Base-by-base conservation (phyloP, 306 rosid genomes). In the Inga oerstediana region DNA sequence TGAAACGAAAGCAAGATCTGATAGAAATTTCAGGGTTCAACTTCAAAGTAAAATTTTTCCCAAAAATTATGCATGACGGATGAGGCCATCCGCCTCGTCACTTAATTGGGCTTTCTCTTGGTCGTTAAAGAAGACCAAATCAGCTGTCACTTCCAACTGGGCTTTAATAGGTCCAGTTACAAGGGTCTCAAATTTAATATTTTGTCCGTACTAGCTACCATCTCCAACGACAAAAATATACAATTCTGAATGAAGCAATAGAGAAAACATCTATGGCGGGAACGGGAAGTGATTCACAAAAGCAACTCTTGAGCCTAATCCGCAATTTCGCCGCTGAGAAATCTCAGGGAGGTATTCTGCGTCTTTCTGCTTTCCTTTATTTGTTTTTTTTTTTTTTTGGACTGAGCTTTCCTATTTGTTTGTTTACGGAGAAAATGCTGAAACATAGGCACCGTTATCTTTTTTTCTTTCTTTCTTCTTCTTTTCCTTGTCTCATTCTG, bases 271-370 rank as follows among this genome's bases (percentile, higher is more conserved):
- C 65, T 0, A 90, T 96, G 98, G 93, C 94, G 97, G 94, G 91
- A 88, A 85, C 90, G 85, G 94, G 85, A 85, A 85, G 74, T 20
- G 97, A 96, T 59, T 11, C 91, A 12, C 89, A 91, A 88, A 93
- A 86, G 76, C 93, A 87, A 32, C 85, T 96, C 72, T 62, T 91
- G 45, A 81, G 85, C 76, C 86, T 92, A 34, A 91, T 96, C 34
- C 94, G 90, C 83, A 89, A 88, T 82, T 87, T 88, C 77, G 94
- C 93, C 39, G 59, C 97, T n/a, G 99, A 96, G 84, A 92, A 89
- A 83, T 72, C 76, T 14, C 93, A 89, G 82, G 97, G 97, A 89
- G 98, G 99, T 95, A 84, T 39, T n/a, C n/a, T 71, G 8, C 64
- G 13, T 46, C 35, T 20, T 72, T 65, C 62, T 4, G 7, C 61